These are phyloP conservation scores for Brachypodium distachyon DNA, from an alignment of 202 grass and related monocot species.

Conservation along the genomic window DNA sequence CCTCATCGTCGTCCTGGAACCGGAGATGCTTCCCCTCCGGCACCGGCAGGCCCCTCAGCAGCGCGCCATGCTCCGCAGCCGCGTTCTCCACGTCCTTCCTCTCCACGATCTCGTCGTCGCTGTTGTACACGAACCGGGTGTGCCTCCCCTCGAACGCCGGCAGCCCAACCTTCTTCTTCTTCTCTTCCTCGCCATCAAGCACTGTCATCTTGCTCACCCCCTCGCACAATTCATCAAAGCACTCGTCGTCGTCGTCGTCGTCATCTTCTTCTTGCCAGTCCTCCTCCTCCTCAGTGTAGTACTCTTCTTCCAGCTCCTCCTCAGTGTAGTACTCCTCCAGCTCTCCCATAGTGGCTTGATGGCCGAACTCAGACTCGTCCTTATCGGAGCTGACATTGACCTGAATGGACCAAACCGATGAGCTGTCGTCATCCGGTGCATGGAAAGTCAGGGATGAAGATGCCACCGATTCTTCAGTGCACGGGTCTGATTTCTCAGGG, in stretches of 20 bases:
- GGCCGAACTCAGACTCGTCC: slow-evolving; percentile 9
- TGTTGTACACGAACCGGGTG: slow-evolving; percentile 81
- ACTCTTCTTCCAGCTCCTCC: slow-evolving; percentile 20
- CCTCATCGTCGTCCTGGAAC: slow-evolving; percentile 59
- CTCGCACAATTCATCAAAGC: slow-evolving; percentile 54
- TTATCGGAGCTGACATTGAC: slow-evolving; percentile 54
- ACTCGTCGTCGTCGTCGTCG: slow-evolving; percentile 31
- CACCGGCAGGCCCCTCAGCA: slow-evolving; percentile 57
- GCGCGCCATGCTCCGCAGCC: slow-evolving; percentile 14
- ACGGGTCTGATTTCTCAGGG: slow-evolving; percentile 38
- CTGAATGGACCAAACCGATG: slow-evolving; percentile 61
- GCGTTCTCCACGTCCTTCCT: slow-evolving; percentile 36
- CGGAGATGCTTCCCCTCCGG: slow-evolving; percentile 76
- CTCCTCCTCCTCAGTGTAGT: neutral
- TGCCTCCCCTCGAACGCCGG: slow-evolving; percentile 56
- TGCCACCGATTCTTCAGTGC: slow-evolving; percentile 10
- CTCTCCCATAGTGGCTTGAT: slow-evolving; percentile 13
- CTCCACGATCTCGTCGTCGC: slow-evolving; percentile 73
- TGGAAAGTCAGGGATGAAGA: slow-evolving; percentile 30
- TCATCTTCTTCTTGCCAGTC: slow-evolving; percentile 24
- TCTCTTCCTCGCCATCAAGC: slow-evolving; percentile 8
- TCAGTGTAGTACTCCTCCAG: slow-evolving; percentile 13
- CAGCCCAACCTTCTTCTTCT: slow-evolving; percentile 35
- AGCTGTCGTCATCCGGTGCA: slow-evolving; percentile 44
- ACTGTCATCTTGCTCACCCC: slow-evolving; percentile 58